Evolutionary conservation across 805 yeast genomes (phyloP), one percentile per base, ranked within the genome.

Genomic region (Starmerella lactis-condensi): DNA sequence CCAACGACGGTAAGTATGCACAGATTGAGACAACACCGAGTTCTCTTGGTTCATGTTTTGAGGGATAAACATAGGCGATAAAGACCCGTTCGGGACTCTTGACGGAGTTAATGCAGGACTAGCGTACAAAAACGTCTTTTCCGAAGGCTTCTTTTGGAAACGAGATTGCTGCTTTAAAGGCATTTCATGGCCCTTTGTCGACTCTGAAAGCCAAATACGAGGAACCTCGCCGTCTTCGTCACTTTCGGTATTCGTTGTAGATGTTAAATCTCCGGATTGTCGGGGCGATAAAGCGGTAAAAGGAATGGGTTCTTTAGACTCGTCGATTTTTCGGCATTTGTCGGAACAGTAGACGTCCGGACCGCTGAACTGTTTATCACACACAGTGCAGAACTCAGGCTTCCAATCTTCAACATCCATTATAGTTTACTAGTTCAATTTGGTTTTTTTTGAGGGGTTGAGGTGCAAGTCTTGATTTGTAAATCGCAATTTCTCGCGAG

Each of bases 321-420:
- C 18, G 17, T 19, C 2, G 13, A 22, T 23, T 26, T 45, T 27
- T 34, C 56, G 53, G 46, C 69, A 63, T 28, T 44, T 44, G 24
- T 60, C 62, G 5, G 67, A 61, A 52, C 69, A 64, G 53, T 63
- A 64, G 33, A 60, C 60, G 9, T 58, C 42, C 17, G 57, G 58
- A 9, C 50, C 45, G 8, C 59, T 42, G 46, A 67, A 64, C 38
- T 59, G 57, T 43, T 60, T 62, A 43, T 67, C 72, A 51, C 75
- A 68, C 35, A 64, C 70, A 29, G 65, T 57, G 55, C 75, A 68
- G 51, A 53, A 68, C 47, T 68, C 73, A 45, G 61, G 64, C 39
- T 56, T 39, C 63, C 62, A 58, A n/a, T n/a, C n/a, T n/a, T n/a
- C n/a, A n/a, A n/a, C n/a, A n/a, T n/a, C n/a, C n/a, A n/a, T n/a